Base-by-base conservation (phyloP, 2,329 filamentous ascomycete genomes). In the Fusarium chuoi region DNA sequence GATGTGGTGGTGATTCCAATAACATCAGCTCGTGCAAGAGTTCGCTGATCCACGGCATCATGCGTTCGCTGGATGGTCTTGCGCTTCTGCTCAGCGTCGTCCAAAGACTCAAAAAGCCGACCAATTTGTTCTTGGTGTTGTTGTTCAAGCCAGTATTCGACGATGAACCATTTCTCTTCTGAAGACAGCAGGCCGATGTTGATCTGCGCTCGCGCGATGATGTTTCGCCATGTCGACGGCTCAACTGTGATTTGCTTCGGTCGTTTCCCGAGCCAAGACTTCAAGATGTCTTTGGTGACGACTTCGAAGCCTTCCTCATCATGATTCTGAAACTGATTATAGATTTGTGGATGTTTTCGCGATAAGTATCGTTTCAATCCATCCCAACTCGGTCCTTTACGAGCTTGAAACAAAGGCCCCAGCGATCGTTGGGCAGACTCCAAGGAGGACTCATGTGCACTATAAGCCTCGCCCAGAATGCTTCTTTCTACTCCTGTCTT, bases 1-100 rank as follows among this genome's bases (percentile, higher is more conserved):
- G 88, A 87, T 0, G 86, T 88, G 0, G 89, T 91, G 0, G 89
- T 91, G 2, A 90, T 79, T 0, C 89, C 89, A 41, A 92, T 84
- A 6, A 91, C 82, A 6, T 85, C 76, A 2, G 84, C 83, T 17
- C 73, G 26, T 1, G 70, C 35, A 1, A 86, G 78, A 9, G 78
- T 79, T 20, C 83, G 80, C 3, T 81, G 70, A 35, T 83, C 77
- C 6, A 83, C 71, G 6, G 84, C 82, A 2, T 78, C 74, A 18
- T 73, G 65, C 36, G 80, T 49, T 26, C 17, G 26, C 8, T 52
- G n/a, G 2, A 58, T 57, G 3, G 39, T 46, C 5, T 55, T 18
- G 2, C 36, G 55, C 7, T 41, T 49, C 5, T n/a, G 9, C 3
- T 71, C 63, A 6, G 24, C 42, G 11, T 70, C 62, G 13, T 68